These are phyloP conservation scores for Gentiana dahurica DNA, from an alignment of 257 asterid species.

Conservation along the genomic window DNA sequence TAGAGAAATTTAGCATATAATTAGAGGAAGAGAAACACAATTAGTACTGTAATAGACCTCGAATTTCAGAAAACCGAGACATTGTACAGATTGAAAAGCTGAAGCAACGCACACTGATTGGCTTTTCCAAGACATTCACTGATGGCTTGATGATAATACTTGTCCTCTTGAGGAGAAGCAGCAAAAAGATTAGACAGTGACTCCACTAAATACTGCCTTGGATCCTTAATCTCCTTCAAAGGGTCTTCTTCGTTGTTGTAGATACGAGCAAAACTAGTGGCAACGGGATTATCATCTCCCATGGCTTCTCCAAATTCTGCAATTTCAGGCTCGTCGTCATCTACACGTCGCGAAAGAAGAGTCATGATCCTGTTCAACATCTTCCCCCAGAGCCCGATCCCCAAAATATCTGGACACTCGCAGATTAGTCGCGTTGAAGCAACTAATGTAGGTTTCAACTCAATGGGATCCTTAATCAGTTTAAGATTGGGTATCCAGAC, in stretches of 20 bases:
- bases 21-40: no score
- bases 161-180: slow-evolving; percentile 44
- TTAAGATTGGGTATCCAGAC: slow-evolving; percentile 84
- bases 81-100: slow-evolving; percentile 58
- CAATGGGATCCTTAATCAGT: slow-evolving; percentile 59
- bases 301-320: slow-evolving; percentile 76
- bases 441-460: slow-evolving; percentile 73
- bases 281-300: slow-evolving; percentile 32
- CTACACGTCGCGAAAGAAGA: slow-evolving; percentile 68
- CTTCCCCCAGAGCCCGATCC: slow-evolving; percentile 67
- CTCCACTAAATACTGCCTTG: slow-evolving; percentile 69
- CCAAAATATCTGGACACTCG: slow-evolving; percentile 50
- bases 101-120: slow-evolving; percentile 68
- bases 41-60: no score
- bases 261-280: slow-evolving; percentile 57
- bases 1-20: no score
- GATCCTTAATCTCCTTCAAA: slow-evolving; percentile 66
- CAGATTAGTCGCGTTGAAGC: slow-evolving; percentile 74
- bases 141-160: slow-evolving; percentile 35
- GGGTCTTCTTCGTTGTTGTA: slow-evolving; percentile 85
- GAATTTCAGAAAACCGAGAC: slow-evolving; percentile 44
- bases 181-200: slow-evolving; percentile 61
- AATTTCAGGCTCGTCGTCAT: slow-evolving; percentile 73
- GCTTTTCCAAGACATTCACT: slow-evolving; percentile 52
- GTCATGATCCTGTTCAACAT: slow-evolving; percentile 85